Conservation (phyloP, 2,329 filamentous ascomycete species). For the Trichoderma koningiopsis region DNA sequence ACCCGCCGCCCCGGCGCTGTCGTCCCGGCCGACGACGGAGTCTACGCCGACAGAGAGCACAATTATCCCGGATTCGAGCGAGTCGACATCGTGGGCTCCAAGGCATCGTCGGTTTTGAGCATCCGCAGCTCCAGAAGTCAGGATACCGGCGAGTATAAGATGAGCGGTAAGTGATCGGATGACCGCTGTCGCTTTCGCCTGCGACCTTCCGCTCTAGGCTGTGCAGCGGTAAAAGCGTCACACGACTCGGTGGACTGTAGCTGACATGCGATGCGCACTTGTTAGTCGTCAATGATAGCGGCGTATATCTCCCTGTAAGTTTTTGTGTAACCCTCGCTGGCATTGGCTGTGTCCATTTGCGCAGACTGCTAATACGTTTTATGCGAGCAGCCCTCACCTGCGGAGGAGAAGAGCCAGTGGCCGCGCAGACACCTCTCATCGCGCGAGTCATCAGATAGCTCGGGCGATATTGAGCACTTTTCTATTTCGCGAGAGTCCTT, state of each 20-base stretch:
- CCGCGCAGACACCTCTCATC: conserved; percentile 55
- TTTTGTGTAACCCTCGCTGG: background rate
- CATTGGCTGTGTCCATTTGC: background rate
- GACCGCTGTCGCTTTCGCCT: conserved; percentile 20
- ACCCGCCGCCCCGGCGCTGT: conserved; percentile 57
- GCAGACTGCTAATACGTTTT: conserved; percentile 7
- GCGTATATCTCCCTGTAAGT: conserved; percentile 87
- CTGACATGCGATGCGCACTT: conserved; percentile 19
- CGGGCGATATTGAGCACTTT: conserved; percentile 87
- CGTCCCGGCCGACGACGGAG: conserved; percentile 56
- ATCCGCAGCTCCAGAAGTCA: conserved; percentile 61
- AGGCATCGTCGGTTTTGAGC: conserved; percentile 63
- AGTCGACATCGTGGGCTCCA: conserved; percentile 64
- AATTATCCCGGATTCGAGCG: conserved; percentile 55
- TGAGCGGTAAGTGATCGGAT: conserved; percentile 65
- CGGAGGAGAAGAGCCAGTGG: conserved; percentile 84
- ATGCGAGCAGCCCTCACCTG: conserved; percentile 72
- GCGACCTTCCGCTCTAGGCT: conserved; percentile 21
- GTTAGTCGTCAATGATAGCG: conserved; percentile 91
- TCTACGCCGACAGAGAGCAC: conserved; percentile 44
- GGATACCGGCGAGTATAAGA: conserved; percentile 74
- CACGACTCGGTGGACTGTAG: conserved; percentile 34
- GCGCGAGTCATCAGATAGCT: conserved; percentile 59
- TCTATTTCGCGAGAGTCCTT: conserved; percentile 96
- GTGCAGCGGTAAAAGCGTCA: conserved; percentile 25